A percentile compares a stretch with the other conserved stretches of the same genome.
phyloP scores from a whole-genome alignment of 176 grass and related monocot genomes.

The Saccharum spontaneum region DNA sequence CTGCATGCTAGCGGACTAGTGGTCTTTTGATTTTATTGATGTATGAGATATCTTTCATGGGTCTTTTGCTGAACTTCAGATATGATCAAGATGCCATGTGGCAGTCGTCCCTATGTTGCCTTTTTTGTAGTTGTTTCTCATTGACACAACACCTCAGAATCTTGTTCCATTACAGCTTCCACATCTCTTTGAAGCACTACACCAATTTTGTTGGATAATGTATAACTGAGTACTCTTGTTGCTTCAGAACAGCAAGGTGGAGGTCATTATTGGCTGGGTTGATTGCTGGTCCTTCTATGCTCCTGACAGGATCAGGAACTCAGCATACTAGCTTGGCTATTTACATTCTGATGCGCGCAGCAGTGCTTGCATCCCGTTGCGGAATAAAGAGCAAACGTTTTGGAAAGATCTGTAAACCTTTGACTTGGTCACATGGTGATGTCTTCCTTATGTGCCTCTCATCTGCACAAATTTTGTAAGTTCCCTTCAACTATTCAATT shows the following conservation, averaged over 20 bases:
- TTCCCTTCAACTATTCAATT: constrained; percentile 17
- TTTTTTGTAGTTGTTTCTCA: background rate
- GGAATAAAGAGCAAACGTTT: constrained; percentile 95
- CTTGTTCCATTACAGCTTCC: background rate
- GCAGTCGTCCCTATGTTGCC: background rate
- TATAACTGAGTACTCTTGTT: constrained; percentile 39
- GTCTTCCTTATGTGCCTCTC: constrained; percentile 96
- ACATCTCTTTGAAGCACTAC: background rate
- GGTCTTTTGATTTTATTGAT: background rate
- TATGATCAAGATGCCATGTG: background rate
- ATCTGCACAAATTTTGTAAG: constrained; percentile 97
- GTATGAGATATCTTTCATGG: background rate
- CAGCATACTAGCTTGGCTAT: constrained; percentile 95
- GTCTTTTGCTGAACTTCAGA: background rate
- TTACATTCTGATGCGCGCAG: constrained; percentile 93
- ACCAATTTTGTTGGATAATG: background rate
- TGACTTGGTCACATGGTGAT: constrained; percentile 96
- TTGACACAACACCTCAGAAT: background rate
- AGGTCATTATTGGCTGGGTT: constrained; percentile 84
- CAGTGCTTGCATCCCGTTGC: constrained; percentile 82
- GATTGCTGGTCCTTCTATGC: constrained; percentile 94
- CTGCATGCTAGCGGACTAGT: background rate
- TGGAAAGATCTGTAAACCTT: constrained; percentile 88
- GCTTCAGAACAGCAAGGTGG: constrained; percentile 90
- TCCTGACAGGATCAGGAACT: constrained; percentile 79